Conservation (phyloP, 1,284 basidiomycete species). For the Schizophyllum amplum region DNA sequence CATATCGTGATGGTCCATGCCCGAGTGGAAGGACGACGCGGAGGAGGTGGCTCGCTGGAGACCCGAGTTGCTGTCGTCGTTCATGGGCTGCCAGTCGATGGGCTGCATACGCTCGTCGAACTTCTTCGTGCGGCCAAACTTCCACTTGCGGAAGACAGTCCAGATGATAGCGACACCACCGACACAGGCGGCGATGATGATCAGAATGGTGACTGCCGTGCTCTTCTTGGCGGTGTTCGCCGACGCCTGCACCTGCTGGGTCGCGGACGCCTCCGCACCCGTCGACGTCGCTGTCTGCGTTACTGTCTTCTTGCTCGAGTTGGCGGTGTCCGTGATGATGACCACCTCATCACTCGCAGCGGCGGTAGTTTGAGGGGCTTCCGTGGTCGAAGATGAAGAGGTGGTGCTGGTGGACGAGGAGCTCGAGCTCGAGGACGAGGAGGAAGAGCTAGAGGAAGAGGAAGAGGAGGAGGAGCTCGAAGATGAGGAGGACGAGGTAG, state of each 20-base stretch:
- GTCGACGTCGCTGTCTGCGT: conserved; percentile 14
- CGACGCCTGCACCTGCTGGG: conserved; percentile 15
- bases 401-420: conserved; percentile 15
- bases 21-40: conserved; percentile 69
- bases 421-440: conserved; percentile 14
- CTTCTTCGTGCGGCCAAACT: conserved; percentile 70
- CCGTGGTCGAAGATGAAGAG: conserved; percentile 3
- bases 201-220: conserved; percentile 64
- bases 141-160: conserved; percentile 90
- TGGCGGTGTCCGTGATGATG: conserved; percentile 10
- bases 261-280: conserved; percentile 18
- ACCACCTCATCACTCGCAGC: conserved; percentile 4
- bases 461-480: conserved; percentile 17
- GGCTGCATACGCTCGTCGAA: conserved; percentile 81
- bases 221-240: conserved; percentile 44
- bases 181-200: conserved; percentile 60
- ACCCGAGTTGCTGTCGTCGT: conserved; percentile 36
- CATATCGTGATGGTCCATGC: conserved; percentile 9
- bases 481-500: conserved; percentile 19
- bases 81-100: conserved; percentile 72
- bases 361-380: background rate
- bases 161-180: conserved; percentile 67
- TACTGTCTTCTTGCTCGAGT: conserved; percentile 13
- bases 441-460: conserved; percentile 9
- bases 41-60: conserved; percentile 39